Evolutionary conservation across 1,139 yeast genomes (phyloP).

Genomic region (Candida labiduridarum): DNA sequence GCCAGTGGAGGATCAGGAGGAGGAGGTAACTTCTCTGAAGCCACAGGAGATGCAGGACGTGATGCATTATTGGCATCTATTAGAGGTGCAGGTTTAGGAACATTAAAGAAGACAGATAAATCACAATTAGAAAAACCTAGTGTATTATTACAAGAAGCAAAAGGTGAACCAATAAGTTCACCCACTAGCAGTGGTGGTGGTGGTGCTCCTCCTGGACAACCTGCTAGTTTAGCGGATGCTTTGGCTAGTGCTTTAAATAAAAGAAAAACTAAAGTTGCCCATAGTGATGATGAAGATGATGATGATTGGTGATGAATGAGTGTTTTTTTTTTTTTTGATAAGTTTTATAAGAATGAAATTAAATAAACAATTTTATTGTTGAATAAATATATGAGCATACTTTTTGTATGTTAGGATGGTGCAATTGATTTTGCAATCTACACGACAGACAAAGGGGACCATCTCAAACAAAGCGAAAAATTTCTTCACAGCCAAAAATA

Average conservation of each 20-base stretch:
- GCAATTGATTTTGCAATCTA: no score
- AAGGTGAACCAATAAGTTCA: slow-evolving; percentile 49
- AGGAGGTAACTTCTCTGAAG: slow-evolving; percentile 20
- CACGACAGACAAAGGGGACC: no score
- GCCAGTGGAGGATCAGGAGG: no score
- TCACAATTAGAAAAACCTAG: slow-evolving; percentile 80
- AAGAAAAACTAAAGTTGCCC: slow-evolving; percentile 81
- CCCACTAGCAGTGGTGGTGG: slow-evolving; percentile 29
- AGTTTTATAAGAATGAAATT: background rate
- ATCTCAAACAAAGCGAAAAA: background rate
- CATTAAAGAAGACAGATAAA: slow-evolving; percentile 78
- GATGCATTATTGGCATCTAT: slow-evolving; percentile 89
- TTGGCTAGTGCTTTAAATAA: slow-evolving; percentile 82
- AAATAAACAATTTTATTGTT: background rate
- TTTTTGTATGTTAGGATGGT: no score
- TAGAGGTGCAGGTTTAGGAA: slow-evolving; percentile 71
- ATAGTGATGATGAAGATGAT: slow-evolving; percentile 85
- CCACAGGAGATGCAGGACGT: slow-evolving; percentile 57
- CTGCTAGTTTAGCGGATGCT: slow-evolving; percentile 78
- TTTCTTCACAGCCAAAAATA: background rate
- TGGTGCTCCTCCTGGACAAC: slow-evolving; percentile 39
- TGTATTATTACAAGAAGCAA: slow-evolving; percentile 68
- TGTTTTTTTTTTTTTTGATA: no score
- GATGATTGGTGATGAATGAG: slow-evolving; percentile 27
- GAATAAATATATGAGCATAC: background rate